Evolutionary conservation across 768 basidiomycete genomes (phyloP), one percentile per base, ranked within the genome.

Genomic region (Boletus rubescentipes): DNA sequence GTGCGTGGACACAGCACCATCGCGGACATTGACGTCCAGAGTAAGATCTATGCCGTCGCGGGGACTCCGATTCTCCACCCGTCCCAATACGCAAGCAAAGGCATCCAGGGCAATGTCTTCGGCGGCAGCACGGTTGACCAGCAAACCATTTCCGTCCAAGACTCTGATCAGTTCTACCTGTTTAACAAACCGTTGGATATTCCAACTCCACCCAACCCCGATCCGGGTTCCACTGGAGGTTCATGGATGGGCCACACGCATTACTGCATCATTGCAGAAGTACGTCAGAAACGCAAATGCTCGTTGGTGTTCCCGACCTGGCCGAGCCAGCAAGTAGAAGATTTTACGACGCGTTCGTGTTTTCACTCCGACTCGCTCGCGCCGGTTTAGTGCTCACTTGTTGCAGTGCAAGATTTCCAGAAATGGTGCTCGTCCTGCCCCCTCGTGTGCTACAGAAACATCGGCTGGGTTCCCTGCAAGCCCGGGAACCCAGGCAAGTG

Each of bases 241-340:
- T 21, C 18, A 31, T 45, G 40, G 49, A 14, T 5, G 4, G 12
- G 10, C 21, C 12, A 5, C 4, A 23, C 32, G 16, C 55, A 57
- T 38, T 57, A 49, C 34, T 57, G 56, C 15, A 2, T 49, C 29
- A 6, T 54, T 26, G 56, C 41, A 10, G 56, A 57, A 40, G 42
- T 40, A 15, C 52, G 52, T n/a, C 56, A 57, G 56, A 57, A 57
- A 38, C 52, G 48, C 42, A 45, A 54, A 16, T 44, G 46, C 11
- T 35, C 20, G 15, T 29, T 20, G 26, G 34, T 38, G 9, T 58
- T 4, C 26, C 56, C 52, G 0, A 39, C 6, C 31, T 58, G 56
- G 56, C 44, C 56, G 5, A 50, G 29, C 39, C 43, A 58, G 1
- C 41, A 54, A 15, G 12, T 12, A 16, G 34, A 39, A 18, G 37